phyloP scores from a whole-genome alignment of 208 protist genomes.

The Leishmania guyanensis region DNA sequence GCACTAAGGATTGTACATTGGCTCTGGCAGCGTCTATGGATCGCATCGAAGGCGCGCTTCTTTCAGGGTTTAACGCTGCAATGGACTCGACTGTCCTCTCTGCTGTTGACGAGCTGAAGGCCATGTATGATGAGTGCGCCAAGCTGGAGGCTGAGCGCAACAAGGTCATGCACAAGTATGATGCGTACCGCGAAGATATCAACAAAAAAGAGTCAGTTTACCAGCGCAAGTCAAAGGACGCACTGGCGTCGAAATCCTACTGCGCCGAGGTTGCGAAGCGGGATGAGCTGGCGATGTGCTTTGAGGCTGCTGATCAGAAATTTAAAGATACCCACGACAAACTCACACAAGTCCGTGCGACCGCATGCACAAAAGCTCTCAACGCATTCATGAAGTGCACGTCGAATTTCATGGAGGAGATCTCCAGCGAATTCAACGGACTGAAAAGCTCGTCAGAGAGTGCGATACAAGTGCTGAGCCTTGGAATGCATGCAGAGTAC shows the following conservation, averaged over 20 bases:
- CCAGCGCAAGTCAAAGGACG: constrained; percentile 52
- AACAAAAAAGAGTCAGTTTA: constrained; percentile 55
- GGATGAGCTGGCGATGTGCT: constrained; percentile 37
- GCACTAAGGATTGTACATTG: constrained; percentile 31
- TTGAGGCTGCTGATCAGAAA: constrained; percentile 38
- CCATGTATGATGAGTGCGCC: constrained; percentile 48
- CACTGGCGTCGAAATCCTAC: constrained; percentile 54
- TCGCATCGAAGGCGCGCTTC: constrained; percentile 27
- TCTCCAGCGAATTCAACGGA: constrained; percentile 28
- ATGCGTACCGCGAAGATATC: constrained; percentile 56
- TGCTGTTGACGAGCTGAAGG: constrained; percentile 35
- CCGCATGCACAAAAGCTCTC: constrained; percentile 24
- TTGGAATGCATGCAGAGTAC: constrained; percentile 15
- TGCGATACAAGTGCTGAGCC: constrained; percentile 7
- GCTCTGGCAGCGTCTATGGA: constrained; percentile 34
- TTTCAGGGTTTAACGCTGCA: constrained; percentile 30
- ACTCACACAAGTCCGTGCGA: constrained; percentile 28
- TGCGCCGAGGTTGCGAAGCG: constrained; percentile 44
- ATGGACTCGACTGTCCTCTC: constrained; percentile 44
- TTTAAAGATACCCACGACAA: constrained; percentile 55
- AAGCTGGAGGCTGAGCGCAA: constrained; percentile 46
- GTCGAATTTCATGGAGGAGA: constrained; percentile 25
- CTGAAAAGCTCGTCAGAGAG: constrained; percentile 17
- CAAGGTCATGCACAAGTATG: constrained; percentile 57
- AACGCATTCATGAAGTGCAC: constrained; percentile 41